These are phyloP conservation scores for Radiomyces spectabilis DNA, from an alignment of 192 early-diverging fungal species.

Conservation along the genomic window DNA sequence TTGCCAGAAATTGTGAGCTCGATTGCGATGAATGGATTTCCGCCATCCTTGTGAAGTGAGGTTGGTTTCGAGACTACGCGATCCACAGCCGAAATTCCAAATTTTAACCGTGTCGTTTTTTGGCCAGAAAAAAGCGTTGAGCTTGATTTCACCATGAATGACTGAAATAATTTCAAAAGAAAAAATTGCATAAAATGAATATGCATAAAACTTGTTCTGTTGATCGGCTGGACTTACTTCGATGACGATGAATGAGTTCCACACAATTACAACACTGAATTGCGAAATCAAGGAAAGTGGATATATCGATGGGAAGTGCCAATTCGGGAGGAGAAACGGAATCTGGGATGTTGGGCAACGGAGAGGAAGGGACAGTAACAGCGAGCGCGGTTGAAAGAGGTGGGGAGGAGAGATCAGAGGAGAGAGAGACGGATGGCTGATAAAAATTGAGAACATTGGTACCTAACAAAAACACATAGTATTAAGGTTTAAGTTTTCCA, in stretches of 20 bases:
- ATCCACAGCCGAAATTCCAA: constrained; percentile 18
- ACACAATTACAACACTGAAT: constrained; percentile 24
- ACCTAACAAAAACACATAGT: too few relatives aligned
- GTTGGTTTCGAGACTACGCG: constrained; percentile 10
- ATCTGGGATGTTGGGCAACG: neutral
- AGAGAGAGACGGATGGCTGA: too few relatives aligned
- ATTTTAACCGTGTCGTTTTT: constrained; percentile 4
- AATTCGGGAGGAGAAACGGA: neutral
- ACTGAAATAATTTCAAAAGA: constrained; percentile 5
- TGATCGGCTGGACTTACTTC: constrained; percentile 22
- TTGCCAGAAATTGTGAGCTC: constrained; percentile 8
- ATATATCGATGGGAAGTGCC: too few relatives aligned
- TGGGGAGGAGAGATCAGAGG: too few relatives aligned
- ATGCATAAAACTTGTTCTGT: too few relatives aligned
- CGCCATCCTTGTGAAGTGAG: constrained; percentile 15
- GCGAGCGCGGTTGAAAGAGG: too few relatives aligned
- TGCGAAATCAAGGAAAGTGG: constrained; percentile 18
- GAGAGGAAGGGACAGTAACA: neutral
- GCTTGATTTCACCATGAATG: constrained; percentile 24
- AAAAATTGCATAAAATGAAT: too few relatives aligned
- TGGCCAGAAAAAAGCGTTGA: constrained; percentile 16
- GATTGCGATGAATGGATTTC: constrained; percentile 5
- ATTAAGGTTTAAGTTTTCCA: too few relatives aligned
- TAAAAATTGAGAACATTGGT: too few relatives aligned
- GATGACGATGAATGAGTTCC: constrained; percentile 20